Evolutionary conservation across 2,329 filamentous ascomycete species (phyloP).

Genomic region (Neofusicoccum sp.): DNA sequence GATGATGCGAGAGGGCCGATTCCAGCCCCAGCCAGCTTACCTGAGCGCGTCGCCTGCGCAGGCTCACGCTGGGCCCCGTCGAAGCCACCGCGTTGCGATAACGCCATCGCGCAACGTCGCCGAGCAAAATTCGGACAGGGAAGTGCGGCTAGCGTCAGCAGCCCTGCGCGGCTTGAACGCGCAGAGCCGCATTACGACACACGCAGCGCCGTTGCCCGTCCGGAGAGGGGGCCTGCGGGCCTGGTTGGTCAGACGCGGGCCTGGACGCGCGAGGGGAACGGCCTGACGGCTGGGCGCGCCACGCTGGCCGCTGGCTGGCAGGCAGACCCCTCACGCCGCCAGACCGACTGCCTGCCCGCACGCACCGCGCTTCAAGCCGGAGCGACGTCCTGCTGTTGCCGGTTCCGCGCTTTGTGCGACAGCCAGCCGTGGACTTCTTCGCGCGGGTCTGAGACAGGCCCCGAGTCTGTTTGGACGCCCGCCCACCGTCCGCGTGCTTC

Average conservation of each 20-base stretch:
- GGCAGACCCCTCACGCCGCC: not conserved
- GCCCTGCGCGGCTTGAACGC: not conserved
- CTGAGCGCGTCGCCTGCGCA: not conserved
- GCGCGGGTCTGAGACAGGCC: not conserved
- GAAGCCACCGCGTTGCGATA: not conserved
- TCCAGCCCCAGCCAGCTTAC: constrained; percentile 12
- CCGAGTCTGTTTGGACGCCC: not conserved
- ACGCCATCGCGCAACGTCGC: not conserved
- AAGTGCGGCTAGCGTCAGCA: not conserved
- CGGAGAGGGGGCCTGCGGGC: not conserved
- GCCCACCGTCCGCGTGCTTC: not conserved
- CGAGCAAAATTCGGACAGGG: not conserved
- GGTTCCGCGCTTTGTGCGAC: too few relatives aligned
- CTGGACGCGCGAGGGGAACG: not conserved
- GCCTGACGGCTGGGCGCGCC: not conserved
- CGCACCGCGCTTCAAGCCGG: too few relatives aligned
- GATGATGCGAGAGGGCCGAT: constrained; percentile 12
- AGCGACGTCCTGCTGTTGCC: too few relatives aligned
- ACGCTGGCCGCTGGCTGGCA: not conserved
- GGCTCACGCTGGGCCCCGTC: too few relatives aligned
- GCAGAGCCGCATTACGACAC: constrained; percentile 5
- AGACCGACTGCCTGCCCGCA: not conserved
- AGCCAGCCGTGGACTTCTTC: not conserved
- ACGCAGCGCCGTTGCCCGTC: not conserved
- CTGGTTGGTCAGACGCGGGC: constrained; percentile 3